Conservation (phyloP, 1,284 basidiomycete genomes). For the Trichosporon sp. region DNA sequence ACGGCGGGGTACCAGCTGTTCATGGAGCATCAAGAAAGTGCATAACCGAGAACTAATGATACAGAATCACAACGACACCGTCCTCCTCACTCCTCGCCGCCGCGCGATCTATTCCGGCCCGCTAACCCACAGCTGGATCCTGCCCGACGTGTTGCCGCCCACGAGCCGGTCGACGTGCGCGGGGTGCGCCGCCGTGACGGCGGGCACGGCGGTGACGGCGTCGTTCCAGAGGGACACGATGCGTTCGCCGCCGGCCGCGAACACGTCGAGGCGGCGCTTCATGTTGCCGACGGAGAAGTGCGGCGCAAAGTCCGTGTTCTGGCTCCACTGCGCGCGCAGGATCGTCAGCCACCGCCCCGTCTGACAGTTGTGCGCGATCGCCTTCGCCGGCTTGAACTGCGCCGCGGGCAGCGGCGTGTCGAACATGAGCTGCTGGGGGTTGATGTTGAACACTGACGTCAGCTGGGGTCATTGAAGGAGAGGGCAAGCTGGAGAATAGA, state of each 20-base stretch:
- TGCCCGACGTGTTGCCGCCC: constrained; percentile 49
- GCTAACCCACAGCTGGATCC: constrained; percentile 42
- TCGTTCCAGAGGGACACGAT: constrained; percentile 41
- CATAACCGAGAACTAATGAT: neutral
- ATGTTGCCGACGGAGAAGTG: constrained; percentile 53
- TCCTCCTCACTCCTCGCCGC: neutral
- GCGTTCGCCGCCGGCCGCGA: constrained; percentile 42
- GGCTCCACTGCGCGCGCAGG: constrained; percentile 52
- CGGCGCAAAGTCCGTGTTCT: constrained; percentile 48
- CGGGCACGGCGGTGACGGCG: constrained; percentile 50
- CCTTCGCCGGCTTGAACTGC: constrained; percentile 36
- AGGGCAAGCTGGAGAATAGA: neutral
- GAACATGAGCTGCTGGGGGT: constrained; percentile 32
- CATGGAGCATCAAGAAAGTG: neutral
- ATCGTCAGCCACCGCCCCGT: constrained; percentile 53
- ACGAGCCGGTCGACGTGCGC: constrained; percentile 43
- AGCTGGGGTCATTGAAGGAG: neutral
- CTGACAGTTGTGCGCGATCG: constrained; percentile 51
- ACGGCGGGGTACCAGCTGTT: too few relatives aligned
- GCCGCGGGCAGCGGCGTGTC: constrained; percentile 30
- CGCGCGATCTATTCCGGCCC: neutral
- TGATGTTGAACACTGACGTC: constrained; percentile 47
- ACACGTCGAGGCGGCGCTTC: constrained; percentile 50
- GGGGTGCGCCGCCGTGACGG: constrained; percentile 51
- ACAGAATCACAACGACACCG: neutral